Conservation (phyloP, 2,329 filamentous ascomycete genomes). For the Setomelanomma holmii region DNA sequence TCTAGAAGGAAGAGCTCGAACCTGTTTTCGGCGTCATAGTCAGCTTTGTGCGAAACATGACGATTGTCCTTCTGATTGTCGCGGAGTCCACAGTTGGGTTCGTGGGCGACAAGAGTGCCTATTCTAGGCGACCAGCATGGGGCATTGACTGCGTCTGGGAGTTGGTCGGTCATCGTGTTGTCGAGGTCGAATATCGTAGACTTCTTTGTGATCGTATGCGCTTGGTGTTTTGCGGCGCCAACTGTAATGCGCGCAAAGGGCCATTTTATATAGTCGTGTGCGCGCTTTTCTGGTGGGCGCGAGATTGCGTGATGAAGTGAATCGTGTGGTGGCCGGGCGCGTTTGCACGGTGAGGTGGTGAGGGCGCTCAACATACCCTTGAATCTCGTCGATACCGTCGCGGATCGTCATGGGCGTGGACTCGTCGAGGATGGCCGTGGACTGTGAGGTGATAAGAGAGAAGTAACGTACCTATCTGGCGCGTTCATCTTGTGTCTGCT, state of each 20-base stretch:
- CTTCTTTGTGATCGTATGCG: background rate
- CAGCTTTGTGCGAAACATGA: conserved; percentile 18
- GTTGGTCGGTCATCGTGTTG: conserved; percentile 2
- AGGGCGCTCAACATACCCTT: conserved; percentile 9
- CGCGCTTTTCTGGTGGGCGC: background rate
- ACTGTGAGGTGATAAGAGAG: background rate
- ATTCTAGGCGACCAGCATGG: conserved; percentile 9
- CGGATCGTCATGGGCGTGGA: conserved; percentile 3
- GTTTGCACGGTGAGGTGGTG: conserved; percentile 2
- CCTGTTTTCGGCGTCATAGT: conserved; percentile 57
- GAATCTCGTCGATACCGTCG: background rate
- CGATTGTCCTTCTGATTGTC: conserved; percentile 11
- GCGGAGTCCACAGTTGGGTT: conserved; percentile 13
- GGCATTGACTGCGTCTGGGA: background rate
- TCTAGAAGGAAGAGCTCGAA: conserved; percentile 92
- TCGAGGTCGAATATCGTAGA: conserved; percentile 1
- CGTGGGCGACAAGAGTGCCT: conserved; percentile 18
- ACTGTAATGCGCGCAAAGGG: background rate
- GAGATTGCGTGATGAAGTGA: conserved; percentile 6
- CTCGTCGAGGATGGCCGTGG: conserved; percentile 7
- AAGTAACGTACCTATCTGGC: conserved; percentile 43
- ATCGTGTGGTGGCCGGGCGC: background rate
- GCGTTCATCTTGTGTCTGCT: conserved; percentile 44
- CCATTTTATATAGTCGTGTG: conserved; percentile 1
- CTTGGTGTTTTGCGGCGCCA: background rate